Conservation (phyloP, 352 stramenopile species). For the Blastocystis sp. region DNA sequence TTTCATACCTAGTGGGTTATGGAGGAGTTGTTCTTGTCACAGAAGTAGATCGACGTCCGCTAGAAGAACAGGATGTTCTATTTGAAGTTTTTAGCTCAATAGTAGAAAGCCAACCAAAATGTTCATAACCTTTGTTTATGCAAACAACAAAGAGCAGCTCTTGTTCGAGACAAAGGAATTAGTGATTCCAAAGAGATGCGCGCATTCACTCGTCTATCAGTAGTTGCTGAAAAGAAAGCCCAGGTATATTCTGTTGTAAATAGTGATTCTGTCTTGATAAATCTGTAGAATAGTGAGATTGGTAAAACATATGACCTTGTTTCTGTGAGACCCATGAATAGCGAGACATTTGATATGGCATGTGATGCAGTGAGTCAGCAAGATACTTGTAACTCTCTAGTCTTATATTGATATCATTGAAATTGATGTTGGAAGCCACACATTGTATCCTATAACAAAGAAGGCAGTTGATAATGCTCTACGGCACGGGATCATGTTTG, state of each 20-base stretch:
- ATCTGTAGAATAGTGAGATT: not conserved
- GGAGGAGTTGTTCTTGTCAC: not conserved
- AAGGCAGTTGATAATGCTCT: not conserved
- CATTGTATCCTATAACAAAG: not conserved
- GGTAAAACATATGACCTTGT: slow-evolving; percentile 18
- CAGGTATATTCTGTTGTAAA: not conserved
- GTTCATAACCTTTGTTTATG: not conserved
- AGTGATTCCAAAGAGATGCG: slow-evolving; percentile 29
- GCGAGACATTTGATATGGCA: not conserved
- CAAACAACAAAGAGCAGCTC: slow-evolving; percentile 20
- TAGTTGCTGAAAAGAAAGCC: not conserved
- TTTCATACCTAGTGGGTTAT: slow-evolving; percentile 24
- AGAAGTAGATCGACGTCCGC: not conserved
- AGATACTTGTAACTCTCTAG: not conserved
- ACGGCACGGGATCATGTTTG: slow-evolving; percentile 47
- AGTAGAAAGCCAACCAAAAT: not conserved
- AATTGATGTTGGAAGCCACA: not conserved
- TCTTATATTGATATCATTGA: slow-evolving; percentile 56
- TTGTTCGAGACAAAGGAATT: not conserved
- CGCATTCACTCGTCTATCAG: not conserved
- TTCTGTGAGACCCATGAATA: slow-evolving; percentile 3
- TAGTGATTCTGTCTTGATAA: not conserved
- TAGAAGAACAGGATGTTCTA: not conserved
- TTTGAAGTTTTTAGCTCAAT: not conserved
- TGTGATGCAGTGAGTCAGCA: not conserved